These are phyloP conservation scores for Cryptococcus deneoformans DNA, from an alignment of 1,284 basidiomycete genomes.

Conservation along the genomic window DNA sequence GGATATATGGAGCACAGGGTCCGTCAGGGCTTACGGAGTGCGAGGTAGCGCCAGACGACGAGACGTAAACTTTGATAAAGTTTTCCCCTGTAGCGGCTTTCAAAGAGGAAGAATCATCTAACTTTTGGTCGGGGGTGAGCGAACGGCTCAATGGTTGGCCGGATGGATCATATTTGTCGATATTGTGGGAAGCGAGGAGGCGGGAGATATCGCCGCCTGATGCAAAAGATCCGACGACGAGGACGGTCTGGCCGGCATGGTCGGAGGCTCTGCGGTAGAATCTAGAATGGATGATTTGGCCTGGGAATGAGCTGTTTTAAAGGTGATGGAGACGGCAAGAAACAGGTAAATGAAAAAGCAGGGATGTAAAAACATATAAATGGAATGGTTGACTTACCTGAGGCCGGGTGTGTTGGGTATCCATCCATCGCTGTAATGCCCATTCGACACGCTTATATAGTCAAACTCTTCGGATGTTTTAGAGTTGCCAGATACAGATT, in stretches of 20 bases:
- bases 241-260: slow-evolving; percentile 45
- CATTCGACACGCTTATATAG: slow-evolving; percentile 49
- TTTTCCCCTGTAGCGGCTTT: neutral
- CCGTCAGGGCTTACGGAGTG: slow-evolving; percentile 14
- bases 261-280: slow-evolving; percentile 51
- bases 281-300: slow-evolving; percentile 51
- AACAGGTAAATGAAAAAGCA: too few species aligned
- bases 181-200: slow-evolving; percentile 49
- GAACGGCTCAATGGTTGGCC: slow-evolving; percentile 1
- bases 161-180: slow-evolving; percentile 8
- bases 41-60: slow-evolving; percentile 16
- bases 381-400: slow-evolving; percentile 18
- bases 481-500: slow-evolving; percentile 8
- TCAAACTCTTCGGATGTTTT: slow-evolving; percentile 30
- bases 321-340: too few species aligned
- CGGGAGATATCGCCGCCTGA: slow-evolving; percentile 55
- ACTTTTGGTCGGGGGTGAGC: neutral
- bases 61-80: slow-evolving; percentile 40
- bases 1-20: slow-evolving; percentile 42
- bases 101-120: neutral
- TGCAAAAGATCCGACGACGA: slow-evolving; percentile 55
- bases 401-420: slow-evolving; percentile 51
- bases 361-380: too few species aligned
- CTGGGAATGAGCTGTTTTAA: slow-evolving; percentile 36
- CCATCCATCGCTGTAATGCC: slow-evolving; percentile 53